Conservation (phyloP, 768 basidiomycete species). For the Tricholoma sp. region DNA sequence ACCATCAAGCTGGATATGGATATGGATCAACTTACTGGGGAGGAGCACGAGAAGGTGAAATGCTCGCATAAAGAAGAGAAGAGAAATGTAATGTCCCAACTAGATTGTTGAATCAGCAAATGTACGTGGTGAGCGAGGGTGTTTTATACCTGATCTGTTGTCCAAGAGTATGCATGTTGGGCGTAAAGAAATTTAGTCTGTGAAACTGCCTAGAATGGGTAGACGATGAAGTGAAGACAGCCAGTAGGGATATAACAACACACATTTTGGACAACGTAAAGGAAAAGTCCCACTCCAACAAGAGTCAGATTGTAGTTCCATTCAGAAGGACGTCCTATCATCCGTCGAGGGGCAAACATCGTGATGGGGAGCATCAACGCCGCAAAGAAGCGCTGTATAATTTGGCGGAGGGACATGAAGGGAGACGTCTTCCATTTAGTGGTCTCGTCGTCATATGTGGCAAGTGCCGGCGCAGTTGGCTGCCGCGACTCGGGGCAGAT, state of each 20-base stretch:
- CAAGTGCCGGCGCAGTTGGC: slow-evolving; percentile 13
- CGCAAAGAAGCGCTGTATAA: slow-evolving; percentile 27
- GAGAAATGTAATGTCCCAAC: slow-evolving; percentile 73
- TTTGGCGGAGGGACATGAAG: slow-evolving; percentile 20
- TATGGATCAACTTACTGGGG: slow-evolving; percentile 45
- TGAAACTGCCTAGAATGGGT: not conserved
- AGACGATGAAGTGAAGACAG: not conserved
- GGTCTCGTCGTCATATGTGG: slow-evolving; percentile 17
- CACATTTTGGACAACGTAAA: slow-evolving; percentile 61
- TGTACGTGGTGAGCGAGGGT: not conserved
- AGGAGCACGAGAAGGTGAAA: slow-evolving; percentile 61
- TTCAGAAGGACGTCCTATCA: slow-evolving; percentile 32
- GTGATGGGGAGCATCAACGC: slow-evolving; percentile 59
- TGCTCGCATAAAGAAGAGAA: slow-evolving; percentile 60
- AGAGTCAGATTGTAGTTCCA: slow-evolving; percentile 74
- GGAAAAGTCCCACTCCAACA: slow-evolving; percentile 58
- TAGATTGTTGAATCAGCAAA: slow-evolving; percentile 20
- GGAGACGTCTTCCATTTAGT: slow-evolving; percentile 26
- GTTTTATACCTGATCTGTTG: slow-evolving; percentile 44
- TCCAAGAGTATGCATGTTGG: slow-evolving; percentile 67
- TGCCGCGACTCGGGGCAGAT: slow-evolving; percentile 52
- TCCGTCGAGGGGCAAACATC: slow-evolving; percentile 58
- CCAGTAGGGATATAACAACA: slow-evolving; percentile 17
- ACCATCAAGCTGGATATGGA: not conserved
- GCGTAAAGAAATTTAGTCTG: slow-evolving; percentile 67